A percentile compares a stretch with the other conserved stretches of the same genome.
Conservation (phyloP, 2,329 filamentous ascomycete genomes). For the Colletotrichum plurivorum region DNA sequence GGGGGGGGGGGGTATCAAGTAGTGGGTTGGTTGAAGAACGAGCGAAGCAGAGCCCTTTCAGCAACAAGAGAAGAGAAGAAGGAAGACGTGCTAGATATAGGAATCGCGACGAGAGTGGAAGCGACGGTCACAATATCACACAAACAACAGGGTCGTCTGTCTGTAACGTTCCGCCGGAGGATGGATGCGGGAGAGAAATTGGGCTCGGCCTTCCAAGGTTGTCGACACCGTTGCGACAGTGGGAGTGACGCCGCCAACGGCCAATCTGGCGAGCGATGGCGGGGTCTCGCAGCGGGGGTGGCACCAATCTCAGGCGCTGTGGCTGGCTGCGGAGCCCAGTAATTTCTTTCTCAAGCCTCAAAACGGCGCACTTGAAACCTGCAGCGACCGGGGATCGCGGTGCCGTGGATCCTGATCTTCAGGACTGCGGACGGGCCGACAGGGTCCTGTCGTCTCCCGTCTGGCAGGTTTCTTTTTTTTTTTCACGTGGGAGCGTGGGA, state of each 20-base stretch:
- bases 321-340: constrained; percentile 39
- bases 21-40: not conserved
- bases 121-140: constrained; percentile 37
- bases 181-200: constrained; percentile 39
- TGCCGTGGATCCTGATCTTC: constrained; percentile 39
- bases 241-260: constrained; percentile 30
- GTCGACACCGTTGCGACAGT: constrained; percentile 19
- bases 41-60: not conserved
- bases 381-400: constrained; percentile 39
- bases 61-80: not conserved
- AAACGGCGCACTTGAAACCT: constrained; percentile 36
- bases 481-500: constrained; percentile 32
- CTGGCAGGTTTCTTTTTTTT: constrained; percentile 1
- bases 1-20: constrained; percentile 38
- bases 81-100: constrained; percentile 28
- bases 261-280: constrained; percentile 38
- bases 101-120: constrained; percentile 13
- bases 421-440: constrained; percentile 25
- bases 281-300: constrained; percentile 41
- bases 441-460: constrained; percentile 23
- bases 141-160: constrained; percentile 37
- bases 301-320: constrained; percentile 37
- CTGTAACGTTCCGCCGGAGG: constrained; percentile 32
- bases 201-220: constrained; percentile 23
- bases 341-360: constrained; percentile 37